A percentile compares a stretch with the other conserved stretches of the same genome.
Evolutionary conservation across 371 early-diverging fungal species (phyloP).

Genomic region (Chytridiales sp.): DNA sequence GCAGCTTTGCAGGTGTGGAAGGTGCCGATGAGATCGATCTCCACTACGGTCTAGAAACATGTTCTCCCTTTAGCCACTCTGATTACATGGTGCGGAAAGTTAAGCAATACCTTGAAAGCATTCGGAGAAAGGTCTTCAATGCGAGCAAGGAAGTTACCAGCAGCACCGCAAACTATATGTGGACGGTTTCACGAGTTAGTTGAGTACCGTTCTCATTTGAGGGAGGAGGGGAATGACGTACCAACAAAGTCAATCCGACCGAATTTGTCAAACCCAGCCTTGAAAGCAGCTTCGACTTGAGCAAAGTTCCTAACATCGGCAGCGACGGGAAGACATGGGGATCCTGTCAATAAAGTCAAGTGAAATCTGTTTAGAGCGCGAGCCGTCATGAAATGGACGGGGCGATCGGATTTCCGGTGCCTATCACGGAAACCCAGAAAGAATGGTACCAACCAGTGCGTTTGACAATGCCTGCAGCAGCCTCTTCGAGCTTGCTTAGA

Average conservation of each 20-base stretch:
- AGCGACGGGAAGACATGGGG: conserved; percentile 25
- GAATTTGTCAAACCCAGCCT: conserved; percentile 59
- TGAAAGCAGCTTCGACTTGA: conserved; percentile 63
- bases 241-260: conserved; percentile 71
- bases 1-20: conserved; percentile 77
- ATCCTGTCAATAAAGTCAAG: neutral
- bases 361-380: neutral
- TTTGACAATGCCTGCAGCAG: conserved; percentile 65
- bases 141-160: conserved; percentile 78
- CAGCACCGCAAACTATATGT: conserved; percentile 49
- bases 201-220: neutral
- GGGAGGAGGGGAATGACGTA: conserved; percentile 3
- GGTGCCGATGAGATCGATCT: conserved; percentile 63
- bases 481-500: conserved; percentile 58
- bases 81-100: conserved; percentile 54
- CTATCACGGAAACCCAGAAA: neutral
- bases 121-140: conserved; percentile 67
- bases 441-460: conserved; percentile 56
- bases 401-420: neutral
- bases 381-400: too few relatives aligned
- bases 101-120: conserved; percentile 66
- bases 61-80: conserved; percentile 10
- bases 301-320: conserved; percentile 58
- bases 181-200: neutral
- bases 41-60: conserved; percentile 38